Evolutionary conservation across 1,139 yeast genomes (phyloP).

Genomic region (Geotrichum armillariae): DNA sequence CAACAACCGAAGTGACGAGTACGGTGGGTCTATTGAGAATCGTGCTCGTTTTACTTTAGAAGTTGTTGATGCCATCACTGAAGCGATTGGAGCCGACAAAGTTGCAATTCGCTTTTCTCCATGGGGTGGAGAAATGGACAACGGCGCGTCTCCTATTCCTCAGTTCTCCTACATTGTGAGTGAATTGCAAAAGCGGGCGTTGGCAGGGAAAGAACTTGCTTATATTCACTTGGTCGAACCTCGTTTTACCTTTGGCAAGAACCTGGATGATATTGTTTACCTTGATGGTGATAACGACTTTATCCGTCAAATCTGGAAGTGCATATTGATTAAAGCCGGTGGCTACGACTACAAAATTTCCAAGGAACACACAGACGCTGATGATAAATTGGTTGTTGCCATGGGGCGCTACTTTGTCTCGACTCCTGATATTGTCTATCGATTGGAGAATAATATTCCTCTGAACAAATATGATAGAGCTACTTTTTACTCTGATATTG

Average conservation of each 20-base stretch:
- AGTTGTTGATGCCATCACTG: conserved; percentile 50
- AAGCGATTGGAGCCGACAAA: conserved; percentile 51
- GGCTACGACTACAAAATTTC: conserved; percentile 37
- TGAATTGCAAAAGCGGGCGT: conserved; percentile 35
- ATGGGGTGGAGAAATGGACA: conserved; percentile 47
- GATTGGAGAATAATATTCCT: conserved; percentile 42
- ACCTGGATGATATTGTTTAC: conserved; percentile 4
- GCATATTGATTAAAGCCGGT: conserved; percentile 44
- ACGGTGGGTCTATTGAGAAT: conserved; percentile 62
- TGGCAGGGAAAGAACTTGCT: conserved; percentile 44
- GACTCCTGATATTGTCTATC: conserved; percentile 54
- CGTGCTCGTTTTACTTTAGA: conserved; percentile 56
- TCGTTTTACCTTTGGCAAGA: conserved; percentile 24
- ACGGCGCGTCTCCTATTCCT: conserved; percentile 31
- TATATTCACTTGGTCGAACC: conserved; percentile 52
- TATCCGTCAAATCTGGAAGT: conserved; percentile 40
- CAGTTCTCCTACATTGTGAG: conserved; percentile 33
- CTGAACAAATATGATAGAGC: conserved; percentile 44
- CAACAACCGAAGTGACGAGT: conserved; percentile 58
- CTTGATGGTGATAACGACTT: conserved; percentile 9
- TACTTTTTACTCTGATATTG: conserved; percentile 40
- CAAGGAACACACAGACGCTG: conserved; percentile 31
- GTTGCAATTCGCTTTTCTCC: conserved; percentile 63
- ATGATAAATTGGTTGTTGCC: conserved; percentile 46
- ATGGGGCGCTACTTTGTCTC: conserved; percentile 49